Base-by-base conservation (phyloP, 2,329 filamentous ascomycete genomes). In the Paraconiothyrium brasiliense region DNA sequence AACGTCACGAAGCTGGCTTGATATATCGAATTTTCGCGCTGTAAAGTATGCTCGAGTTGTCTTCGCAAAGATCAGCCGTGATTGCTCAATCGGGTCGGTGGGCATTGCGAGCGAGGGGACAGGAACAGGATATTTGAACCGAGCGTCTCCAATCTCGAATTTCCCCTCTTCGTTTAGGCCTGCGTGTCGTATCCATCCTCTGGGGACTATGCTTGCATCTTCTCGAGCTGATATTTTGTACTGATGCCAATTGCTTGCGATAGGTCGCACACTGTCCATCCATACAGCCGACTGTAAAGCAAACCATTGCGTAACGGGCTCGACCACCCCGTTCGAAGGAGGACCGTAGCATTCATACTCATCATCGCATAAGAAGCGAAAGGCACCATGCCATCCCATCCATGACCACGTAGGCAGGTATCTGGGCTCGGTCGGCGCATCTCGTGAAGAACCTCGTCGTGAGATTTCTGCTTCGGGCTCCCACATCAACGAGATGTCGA, bases 381-480 rank as follows among this genome's bases (percentile, higher is more conserved):
- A 30, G 24, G 22, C 22, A 30, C 46, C 46, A 27, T 48, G 46
- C 46, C 46, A 48, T 7, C 46, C 46, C 46, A 48, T 48, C 46
- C 46, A 48, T 8, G 46, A 48, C 46, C 46, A 48, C 7, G 16
- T 48, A 30, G 46, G 46, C 46, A 32, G 22, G 24, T 32, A 48
- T 14, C 27, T 22, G 5, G 4, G 22, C 27, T 30, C 46, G 13
- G 46, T 16, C 4, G 24, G 27, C 16, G 46, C 46, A 30, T 48
- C 20, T 7, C 13, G 4, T 8, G 27, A 13, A 16, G 46, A 30
- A 16, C 20, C 20, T 11, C 46, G 22, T 30, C 46, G 46, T 11
- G 27, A 30, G 11, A 48, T 30, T 32, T 48, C 46, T n/a, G 22
- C 3, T 13, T 48, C 24, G 22, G 46, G 46, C 20, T 30, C 46